Conservation (phyloP, 768 basidiomycete genomes). For the Collybiopsis confluens region DNA sequence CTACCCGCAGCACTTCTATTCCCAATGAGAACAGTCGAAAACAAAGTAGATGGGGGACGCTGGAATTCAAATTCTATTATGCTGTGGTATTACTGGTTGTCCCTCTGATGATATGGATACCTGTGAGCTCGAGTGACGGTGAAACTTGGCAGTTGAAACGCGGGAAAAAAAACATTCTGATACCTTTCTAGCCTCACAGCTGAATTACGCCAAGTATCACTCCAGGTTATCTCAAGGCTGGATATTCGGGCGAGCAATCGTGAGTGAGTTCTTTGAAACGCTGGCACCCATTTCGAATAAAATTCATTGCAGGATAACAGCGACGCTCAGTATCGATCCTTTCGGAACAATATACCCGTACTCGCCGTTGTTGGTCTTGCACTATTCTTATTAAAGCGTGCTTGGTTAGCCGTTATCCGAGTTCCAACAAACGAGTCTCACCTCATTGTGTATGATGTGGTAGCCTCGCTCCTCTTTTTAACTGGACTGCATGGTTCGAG, state of each 20-base stretch:
- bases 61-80: constrained; percentile 79
- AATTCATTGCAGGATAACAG: constrained; percentile 73
- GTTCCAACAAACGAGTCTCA: too few species aligned
- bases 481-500: constrained; percentile 77
- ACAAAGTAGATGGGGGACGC: constrained; percentile 68
- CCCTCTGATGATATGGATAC: constrained; percentile 74
- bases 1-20: constrained; percentile 21
- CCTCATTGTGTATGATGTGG: too few species aligned
- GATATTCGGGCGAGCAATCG: constrained; percentile 76
- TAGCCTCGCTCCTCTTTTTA: constrained; percentile 53
- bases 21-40: constrained; percentile 22
- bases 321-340: constrained; percentile 86
- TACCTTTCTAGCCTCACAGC: constrained; percentile 54
- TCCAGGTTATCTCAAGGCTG: constrained; percentile 66
- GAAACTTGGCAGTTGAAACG: constrained; percentile 11
- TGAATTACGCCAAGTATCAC: constrained; percentile 65
- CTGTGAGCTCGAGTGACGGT: constrained; percentile 72
- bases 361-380: constrained; percentile 47
- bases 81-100: constrained; percentile 55
- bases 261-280: constrained; percentile 43
- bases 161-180: constrained; percentile 7
- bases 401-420: too few species aligned
- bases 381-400: too few species aligned
- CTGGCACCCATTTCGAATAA: not conserved
- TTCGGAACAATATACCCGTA: constrained; percentile 73